Percentiles rank a stretch among this genome's conserved stretches.
Conservation (phyloP, 225 moss, liverwort and hornwort species). For the Polytrichum commune region DNA sequence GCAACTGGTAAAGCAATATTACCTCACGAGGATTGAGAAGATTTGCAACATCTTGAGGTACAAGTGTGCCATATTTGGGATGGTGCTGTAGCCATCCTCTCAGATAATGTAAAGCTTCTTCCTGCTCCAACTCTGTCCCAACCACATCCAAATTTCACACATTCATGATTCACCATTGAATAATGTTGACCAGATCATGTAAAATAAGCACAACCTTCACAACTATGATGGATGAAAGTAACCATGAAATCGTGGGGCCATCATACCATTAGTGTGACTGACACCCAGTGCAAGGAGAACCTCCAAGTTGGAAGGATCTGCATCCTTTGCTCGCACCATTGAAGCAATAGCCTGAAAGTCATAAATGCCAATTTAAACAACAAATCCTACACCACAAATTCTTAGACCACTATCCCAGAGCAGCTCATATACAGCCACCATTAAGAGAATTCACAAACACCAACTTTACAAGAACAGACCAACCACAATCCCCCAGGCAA, state of each 20-base stretch:
- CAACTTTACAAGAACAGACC: no score
- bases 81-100: slow-evolving; percentile 91
- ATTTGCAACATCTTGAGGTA: slow-evolving; percentile 49
- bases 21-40: slow-evolving; percentile 70
- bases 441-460: no score
- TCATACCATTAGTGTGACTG: slow-evolving; percentile 93
- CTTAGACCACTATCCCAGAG: no score
- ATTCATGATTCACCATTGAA: no score
- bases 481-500: no score
- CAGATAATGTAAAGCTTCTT: slow-evolving; percentile 88
- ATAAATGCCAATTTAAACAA: slow-evolving; percentile 15
- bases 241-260: background rate
- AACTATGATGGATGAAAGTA: no score
- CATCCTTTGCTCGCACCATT: slow-evolving; percentile 94
- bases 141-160: slow-evolving; percentile 14
- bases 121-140: slow-evolving; percentile 83
- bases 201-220: no score
- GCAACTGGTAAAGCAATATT: background rate
- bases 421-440: no score
- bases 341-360: slow-evolving; percentile 84
- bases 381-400: background rate
- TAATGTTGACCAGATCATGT: no score
- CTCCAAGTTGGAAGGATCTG: slow-evolving; percentile 91
- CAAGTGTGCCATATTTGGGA: slow-evolving; percentile 73
- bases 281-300: slow-evolving; percentile 94